Conservation (phyloP, 2,329 filamentous ascomycete genomes). For the Talaromyces sp. region DNA sequence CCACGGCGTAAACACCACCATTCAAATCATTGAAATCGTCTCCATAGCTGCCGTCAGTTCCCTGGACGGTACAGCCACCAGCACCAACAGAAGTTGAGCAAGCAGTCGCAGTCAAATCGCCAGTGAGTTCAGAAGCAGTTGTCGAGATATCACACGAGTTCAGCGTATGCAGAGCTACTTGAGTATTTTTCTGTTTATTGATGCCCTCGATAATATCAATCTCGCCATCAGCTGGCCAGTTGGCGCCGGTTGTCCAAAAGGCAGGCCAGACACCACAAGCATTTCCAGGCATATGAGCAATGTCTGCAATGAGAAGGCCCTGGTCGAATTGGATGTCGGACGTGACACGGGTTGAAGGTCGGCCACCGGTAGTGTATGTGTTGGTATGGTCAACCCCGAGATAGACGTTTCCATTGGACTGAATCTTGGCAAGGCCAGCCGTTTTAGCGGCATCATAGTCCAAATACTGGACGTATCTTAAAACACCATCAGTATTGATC, state of each 20-base stretch:
- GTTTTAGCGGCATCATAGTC: constrained; percentile 38
- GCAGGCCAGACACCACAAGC: constrained; percentile 53
- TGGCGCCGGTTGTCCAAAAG: constrained; percentile 43
- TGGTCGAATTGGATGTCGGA: constrained; percentile 45
- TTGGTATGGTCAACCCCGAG: constrained; percentile 45
- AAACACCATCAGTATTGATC: background rate
- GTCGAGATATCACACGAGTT: constrained; percentile 41
- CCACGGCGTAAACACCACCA: constrained; percentile 51
- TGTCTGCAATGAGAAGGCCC: constrained; percentile 47
- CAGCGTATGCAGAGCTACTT: constrained; percentile 50
- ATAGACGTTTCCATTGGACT: constrained; percentile 35
- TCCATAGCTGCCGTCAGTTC: constrained; percentile 47
- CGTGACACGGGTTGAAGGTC: constrained; percentile 45
- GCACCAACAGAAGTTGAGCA: constrained; percentile 45
- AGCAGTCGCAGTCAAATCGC: constrained; percentile 46
- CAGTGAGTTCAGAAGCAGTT: constrained; percentile 46
- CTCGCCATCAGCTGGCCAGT: constrained; percentile 45
- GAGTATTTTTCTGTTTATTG: constrained; percentile 42
- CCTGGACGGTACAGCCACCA: constrained; percentile 41
- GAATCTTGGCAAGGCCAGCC: constrained; percentile 35
- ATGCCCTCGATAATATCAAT: constrained; percentile 53
- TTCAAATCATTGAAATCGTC: constrained; percentile 50
- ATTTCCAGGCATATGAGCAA: constrained; percentile 47
- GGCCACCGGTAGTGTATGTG: constrained; percentile 36
- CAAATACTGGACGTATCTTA: constrained; percentile 44